Conservation (phyloP, 2,329 filamentous ascomycete species). For the Coniochaeta sp. region DNA sequence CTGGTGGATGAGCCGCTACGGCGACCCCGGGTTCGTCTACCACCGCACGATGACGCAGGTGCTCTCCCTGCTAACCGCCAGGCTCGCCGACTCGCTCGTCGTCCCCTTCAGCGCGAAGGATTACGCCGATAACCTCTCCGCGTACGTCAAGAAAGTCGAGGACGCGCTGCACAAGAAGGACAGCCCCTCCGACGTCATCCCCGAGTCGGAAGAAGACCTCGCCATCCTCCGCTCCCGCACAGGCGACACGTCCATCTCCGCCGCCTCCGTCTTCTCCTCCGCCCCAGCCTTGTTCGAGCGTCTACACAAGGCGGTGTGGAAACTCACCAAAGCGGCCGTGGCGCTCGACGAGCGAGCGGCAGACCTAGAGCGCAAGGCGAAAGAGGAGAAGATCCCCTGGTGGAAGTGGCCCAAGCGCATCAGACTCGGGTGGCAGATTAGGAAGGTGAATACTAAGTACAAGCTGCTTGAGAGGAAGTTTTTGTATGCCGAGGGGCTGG, state of each 20-base stretch:
- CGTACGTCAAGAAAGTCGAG: conserved; percentile 46
- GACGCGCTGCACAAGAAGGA: conserved; percentile 29
- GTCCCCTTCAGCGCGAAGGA: conserved; percentile 58
- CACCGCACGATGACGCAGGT: conserved; percentile 63
- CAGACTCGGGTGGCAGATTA: conserved; percentile 45
- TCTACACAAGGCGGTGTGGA: conserved; percentile 23
- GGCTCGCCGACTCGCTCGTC: conserved; percentile 54
- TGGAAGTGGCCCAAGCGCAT: conserved; percentile 68
- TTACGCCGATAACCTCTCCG: conserved; percentile 51
- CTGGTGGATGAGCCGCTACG: conserved; percentile 78
- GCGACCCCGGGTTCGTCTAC: conserved; percentile 62
- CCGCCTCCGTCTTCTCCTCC: not conserved
- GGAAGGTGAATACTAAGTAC: conserved; percentile 69
- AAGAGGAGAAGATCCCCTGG: conserved; percentile 60
- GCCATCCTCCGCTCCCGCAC: conserved; percentile 22
- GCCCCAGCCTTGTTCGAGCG: conserved; percentile 13
- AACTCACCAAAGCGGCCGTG: conserved; percentile 28
- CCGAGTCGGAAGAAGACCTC: conserved; percentile 23
- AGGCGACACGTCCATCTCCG: conserved; percentile 7
- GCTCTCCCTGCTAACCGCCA: conserved; percentile 53
- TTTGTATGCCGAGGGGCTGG: conserved; percentile 67
- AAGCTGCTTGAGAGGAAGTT: conserved; percentile 79
- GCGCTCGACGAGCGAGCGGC: conserved; percentile 39
- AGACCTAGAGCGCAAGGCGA: conserved; percentile 25
- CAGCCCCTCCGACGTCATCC: conserved; percentile 8